Conservation (phyloP, 768 basidiomycete species). For the Pleurotus platypus region DNA sequence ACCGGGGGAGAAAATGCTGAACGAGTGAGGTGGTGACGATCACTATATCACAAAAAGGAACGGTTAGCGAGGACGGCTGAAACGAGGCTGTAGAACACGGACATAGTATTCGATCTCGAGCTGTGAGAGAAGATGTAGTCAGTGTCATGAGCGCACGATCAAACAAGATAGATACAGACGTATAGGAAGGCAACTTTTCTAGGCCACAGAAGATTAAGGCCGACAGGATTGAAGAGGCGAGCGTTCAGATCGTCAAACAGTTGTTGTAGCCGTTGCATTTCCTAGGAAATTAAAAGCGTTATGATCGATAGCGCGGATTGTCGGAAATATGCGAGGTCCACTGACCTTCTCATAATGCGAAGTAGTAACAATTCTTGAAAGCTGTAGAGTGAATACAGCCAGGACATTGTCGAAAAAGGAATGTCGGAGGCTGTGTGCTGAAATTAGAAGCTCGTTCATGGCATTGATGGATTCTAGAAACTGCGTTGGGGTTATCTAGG, state of each 20-base stretch:
- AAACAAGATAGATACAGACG: conserved; percentile 49
- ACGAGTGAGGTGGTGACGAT: neutral
- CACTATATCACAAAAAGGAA: neutral
- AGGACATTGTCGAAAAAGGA: conserved; percentile 78
- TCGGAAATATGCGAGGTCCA: neutral
- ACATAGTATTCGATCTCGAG: conserved; percentile 96
- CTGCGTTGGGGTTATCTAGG: conserved; percentile 84
- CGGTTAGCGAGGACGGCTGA: neutral
- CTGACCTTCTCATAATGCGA: conserved; percentile 83
- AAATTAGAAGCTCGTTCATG: conserved; percentile 84
- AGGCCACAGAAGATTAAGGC: conserved; percentile 87
- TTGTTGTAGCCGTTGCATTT: conserved; percentile 65
- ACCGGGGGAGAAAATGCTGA: neutral
- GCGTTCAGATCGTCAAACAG: conserved; percentile 68
- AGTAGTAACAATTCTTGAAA: conserved; percentile 62
- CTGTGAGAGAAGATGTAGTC: conserved; percentile 35
- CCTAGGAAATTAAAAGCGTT: conserved; percentile 39
- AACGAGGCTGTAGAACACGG: conserved; percentile 29
- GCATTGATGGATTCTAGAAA: conserved; percentile 88
- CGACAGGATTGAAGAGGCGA: conserved; percentile 77
- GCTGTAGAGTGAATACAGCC: conserved; percentile 75
- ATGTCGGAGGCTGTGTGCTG: conserved; percentile 74
- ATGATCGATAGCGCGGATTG: neutral
- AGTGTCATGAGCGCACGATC: conserved; percentile 7
- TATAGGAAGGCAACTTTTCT: conserved; percentile 83